Evolutionary conservation across 257 asterid genomes (phyloP), one percentile per base, ranked within the genome.

Genomic region (Capsicum baccatum): DNA sequence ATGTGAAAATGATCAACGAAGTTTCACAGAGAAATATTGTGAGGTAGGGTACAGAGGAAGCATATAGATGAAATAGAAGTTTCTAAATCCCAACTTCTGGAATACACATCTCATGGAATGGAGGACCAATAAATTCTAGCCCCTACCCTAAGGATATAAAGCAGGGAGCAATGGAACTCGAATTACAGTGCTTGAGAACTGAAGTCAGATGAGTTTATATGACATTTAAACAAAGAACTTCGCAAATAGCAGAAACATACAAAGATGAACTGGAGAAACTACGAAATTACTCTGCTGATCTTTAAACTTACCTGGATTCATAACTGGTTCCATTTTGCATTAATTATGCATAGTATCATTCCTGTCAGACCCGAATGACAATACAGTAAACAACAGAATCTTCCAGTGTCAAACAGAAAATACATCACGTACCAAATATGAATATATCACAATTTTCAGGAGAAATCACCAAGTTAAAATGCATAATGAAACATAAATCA

Each of bases 401-500:
- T 44, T 74, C 59, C 80, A 74, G 7, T 50, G 21, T 48, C 6
- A 74, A 74, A 50, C 44, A 74, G 48, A 17, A 48, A 73, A 21
- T 74, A 74, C 9, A 6, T 21, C 16, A 12, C 37, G 19, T 48
- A 48, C 80, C 44, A 74, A 19, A 19, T 50, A 74, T 54, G 19
- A 73, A 52, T 48, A 19, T 21, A 19, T 21, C 59, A 73, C n/a
- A 47, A 15, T 11, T 47, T 6, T 33, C 73, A 73, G 6, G 48
- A 11, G 80, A 44, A 44, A 70, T 47, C 59, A 19, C 81, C 81
- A 50, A 74, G 62, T 74, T 21, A 74, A 33, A 50, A 50, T 50
- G 19, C 62, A 50, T 50, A 74, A 70, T 42, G 79, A 42, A 70
- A 35, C 52, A 69, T 14, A 48, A 6, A 47, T 50, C 19, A 0